Evolutionary conservation across 139 green algal species (phyloP).

Genomic region (Micromonas pusilla): DNA sequence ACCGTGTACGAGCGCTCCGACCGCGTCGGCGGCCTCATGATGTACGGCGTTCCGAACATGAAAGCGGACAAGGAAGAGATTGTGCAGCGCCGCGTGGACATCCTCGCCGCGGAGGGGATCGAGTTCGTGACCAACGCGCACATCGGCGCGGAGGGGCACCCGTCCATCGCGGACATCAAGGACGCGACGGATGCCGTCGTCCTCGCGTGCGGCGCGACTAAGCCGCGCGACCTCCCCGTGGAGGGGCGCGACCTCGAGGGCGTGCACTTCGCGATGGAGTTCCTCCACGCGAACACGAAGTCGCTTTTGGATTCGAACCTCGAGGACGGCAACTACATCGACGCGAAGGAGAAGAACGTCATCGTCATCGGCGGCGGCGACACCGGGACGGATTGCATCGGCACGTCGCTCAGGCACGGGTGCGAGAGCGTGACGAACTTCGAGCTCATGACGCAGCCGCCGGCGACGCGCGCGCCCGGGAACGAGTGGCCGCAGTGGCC

Average conservation of each 20-base stretch:
- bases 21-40: slow-evolving; percentile 91
- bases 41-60: slow-evolving; percentile 98
- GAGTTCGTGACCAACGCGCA: slow-evolving; percentile 70
- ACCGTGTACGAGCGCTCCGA: slow-evolving; percentile 92
- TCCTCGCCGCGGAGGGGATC: slow-evolving; percentile 86
- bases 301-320: slow-evolving; percentile 76
- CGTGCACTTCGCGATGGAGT: slow-evolving; percentile 97
- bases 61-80: slow-evolving; percentile 91
- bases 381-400: slow-evolving; percentile 97
- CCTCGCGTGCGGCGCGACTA: slow-evolving; percentile 83
- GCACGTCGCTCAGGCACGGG: slow-evolving; percentile 77
- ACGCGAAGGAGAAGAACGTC: slow-evolving; percentile 79
- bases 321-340: slow-evolving; percentile 79
- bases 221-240: slow-evolving; percentile 81
- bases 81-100: slow-evolving; percentile 86
- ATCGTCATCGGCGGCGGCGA: slow-evolving; percentile 94
- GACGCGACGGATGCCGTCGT: slow-evolving; percentile 65
- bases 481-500: slow-evolving; percentile 96
- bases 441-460: slow-evolving; percentile 84
- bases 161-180: slow-evolving; percentile 45
- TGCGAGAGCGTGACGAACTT: slow-evolving; percentile 79
- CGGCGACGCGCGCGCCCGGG: slow-evolving; percentile 51
- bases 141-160: slow-evolving; percentile 50
- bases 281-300: slow-evolving; percentile 88
- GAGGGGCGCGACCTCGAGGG: slow-evolving; percentile 60